Percentiles rank a stretch among this genome's conserved stretches.
These are phyloP conservation scores for Leccinum pachyderme DNA, from an alignment of 1,284 basidiomycete species.

Conservation along the genomic window DNA sequence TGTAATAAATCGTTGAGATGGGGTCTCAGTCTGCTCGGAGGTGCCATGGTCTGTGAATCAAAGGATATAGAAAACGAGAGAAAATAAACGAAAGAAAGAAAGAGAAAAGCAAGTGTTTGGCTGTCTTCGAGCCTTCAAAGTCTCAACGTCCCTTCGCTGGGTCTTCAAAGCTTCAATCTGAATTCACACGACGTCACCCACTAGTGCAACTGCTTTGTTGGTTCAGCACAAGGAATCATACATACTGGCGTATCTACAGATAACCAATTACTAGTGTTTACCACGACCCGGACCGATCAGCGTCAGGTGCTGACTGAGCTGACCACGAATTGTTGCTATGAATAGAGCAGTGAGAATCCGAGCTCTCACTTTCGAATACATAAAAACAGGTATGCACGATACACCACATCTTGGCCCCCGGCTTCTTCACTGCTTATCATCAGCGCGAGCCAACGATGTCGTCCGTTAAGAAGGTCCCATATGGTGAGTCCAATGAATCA, in stretches of 20 bases:
- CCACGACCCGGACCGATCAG: background rate
- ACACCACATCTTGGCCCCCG: background rate
- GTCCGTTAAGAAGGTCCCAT: constrained; percentile 26
- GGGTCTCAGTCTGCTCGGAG: constrained; percentile 26
- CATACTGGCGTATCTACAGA: no score
- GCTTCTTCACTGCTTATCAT: background rate
- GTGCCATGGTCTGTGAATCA: constrained; percentile 17
- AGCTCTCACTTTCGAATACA: background rate
- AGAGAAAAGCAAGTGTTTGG: background rate
- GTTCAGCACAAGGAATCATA: no score
- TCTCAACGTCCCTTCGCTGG: background rate
- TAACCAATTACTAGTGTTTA: background rate
- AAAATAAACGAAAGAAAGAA: background rate
- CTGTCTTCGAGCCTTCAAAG: background rate
- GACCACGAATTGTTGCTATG: constrained; percentile 8
- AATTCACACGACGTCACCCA: background rate
- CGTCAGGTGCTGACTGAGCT: constrained; percentile 2
- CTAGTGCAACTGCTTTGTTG: background rate
- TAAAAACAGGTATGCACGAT: background rate
- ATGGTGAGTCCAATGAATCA: constrained; percentile 21
- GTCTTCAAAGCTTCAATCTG: background rate
- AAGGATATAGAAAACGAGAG: background rate
- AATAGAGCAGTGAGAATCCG: constrained; percentile 19
- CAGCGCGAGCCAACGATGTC: constrained; percentile 17
- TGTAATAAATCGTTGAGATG: constrained; percentile 30